Conservation (phyloP, 1,284 basidiomycete genomes). For the Thelephora terrestris region DNA sequence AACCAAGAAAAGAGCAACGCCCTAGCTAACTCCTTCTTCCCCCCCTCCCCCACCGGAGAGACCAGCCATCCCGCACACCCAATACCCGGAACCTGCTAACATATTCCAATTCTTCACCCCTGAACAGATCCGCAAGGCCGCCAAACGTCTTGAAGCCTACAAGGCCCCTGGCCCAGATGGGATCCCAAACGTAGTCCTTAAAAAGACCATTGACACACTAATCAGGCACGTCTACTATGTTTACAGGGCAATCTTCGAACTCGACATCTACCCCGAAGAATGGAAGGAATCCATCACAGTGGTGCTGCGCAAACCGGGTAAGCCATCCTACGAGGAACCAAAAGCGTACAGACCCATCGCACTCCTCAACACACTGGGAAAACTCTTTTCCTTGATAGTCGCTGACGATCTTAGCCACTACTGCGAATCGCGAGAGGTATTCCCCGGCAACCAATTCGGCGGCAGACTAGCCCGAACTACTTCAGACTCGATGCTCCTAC, state of each 20-base stretch:
- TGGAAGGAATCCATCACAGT: slow-evolving; percentile 26
- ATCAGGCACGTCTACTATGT: slow-evolving; percentile 19
- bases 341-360: slow-evolving; percentile 31
- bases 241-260: slow-evolving; percentile 19
- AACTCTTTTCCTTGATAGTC: slow-evolving; percentile 21
- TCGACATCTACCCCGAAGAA: slow-evolving; percentile 19
- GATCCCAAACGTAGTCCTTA: slow-evolving; percentile 27
- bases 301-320: slow-evolving; percentile 30
- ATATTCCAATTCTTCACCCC: slow-evolving; percentile 12
- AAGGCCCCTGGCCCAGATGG: slow-evolving; percentile 28
- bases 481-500: slow-evolving; percentile 26
- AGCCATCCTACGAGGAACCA: slow-evolving; percentile 23
- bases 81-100: slow-evolving; percentile 19
- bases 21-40: slow-evolving; percentile 24
- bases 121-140: slow-evolving; percentile 13
- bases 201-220: slow-evolving; percentile 17
- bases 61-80: slow-evolving; percentile 2
- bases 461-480: slow-evolving; percentile 25
- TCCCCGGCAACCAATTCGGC: slow-evolving; percentile 25
- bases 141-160: slow-evolving; percentile 14
- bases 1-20: slow-evolving; percentile 21
- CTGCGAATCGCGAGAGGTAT: slow-evolving; percentile 13
- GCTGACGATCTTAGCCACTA: slow-evolving; percentile 16
- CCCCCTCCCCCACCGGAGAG: slow-evolving; percentile 9
- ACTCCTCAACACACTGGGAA: slow-evolving; percentile 27